Percentiles rank a stretch among this genome's conserved stretches.
Evolutionary conservation across 768 basidiomycete genomes (phyloP).

Genomic region (Cubamyces sp.): DNA sequence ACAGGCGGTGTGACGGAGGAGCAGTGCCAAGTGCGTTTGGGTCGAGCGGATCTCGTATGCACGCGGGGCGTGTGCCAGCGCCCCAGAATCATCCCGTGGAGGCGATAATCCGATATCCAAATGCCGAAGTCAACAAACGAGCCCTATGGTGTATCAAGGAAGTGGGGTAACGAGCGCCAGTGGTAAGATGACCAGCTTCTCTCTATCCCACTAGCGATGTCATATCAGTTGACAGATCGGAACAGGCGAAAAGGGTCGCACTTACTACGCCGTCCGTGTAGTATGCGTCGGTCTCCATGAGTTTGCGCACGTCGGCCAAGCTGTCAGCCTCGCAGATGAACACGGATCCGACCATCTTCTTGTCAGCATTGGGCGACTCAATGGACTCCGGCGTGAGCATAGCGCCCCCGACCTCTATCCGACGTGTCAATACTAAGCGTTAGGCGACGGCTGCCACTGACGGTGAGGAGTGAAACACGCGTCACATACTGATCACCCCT

Average conservation of each 20-base stretch:
- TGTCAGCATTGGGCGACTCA: slow-evolving; percentile 46
- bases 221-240: not conserved
- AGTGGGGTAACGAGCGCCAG: slow-evolving; percentile 43
- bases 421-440: slow-evolving; percentile 27
- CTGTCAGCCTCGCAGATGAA: slow-evolving; percentile 58
- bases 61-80: too few species aligned
- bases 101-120: too few species aligned
- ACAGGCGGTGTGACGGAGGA: too few species aligned
- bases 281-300: slow-evolving; percentile 48
- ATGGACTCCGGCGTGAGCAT: slow-evolving; percentile 63
- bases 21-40: too few species aligned
- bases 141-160: not conserved
- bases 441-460: not conserved
- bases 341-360: slow-evolving; percentile 64
- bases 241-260: slow-evolving; percentile 5
- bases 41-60: too few species aligned
- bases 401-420: slow-evolving; percentile 63
- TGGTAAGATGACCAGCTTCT: slow-evolving; percentile 54
- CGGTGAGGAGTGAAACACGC: slow-evolving; percentile 13
- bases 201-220: slow-evolving; percentile 56
- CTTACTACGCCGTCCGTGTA: slow-evolving; percentile 48
- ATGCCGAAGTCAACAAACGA: too few species aligned
- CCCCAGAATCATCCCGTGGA: too few species aligned
- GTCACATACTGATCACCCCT: slow-evolving; percentile 55
- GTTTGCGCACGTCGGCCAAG: slow-evolving; percentile 48